Percentiles rank a stretch among this genome's conserved stretches.
These are phyloP conservation scores for Torulaspora gathmanii DNA, from an alignment of 805 yeast species.

Conservation along the genomic window DNA sequence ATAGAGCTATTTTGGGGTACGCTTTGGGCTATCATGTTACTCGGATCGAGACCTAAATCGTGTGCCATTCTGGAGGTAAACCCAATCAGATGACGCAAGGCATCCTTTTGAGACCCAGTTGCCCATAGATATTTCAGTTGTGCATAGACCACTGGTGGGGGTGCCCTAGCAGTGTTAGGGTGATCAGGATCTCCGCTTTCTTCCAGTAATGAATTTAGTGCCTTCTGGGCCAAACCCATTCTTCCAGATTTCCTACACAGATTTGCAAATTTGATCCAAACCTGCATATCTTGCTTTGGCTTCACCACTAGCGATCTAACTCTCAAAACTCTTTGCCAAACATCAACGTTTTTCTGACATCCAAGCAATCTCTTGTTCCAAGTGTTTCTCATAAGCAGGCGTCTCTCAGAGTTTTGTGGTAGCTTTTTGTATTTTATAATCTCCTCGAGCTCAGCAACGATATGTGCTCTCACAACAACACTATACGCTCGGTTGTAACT, in stretches of 20 bases:
- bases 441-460: conserved; percentile 95
- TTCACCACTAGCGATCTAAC: conserved; percentile 89
- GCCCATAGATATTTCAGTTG: conserved; percentile 98
- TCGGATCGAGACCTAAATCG: conserved; percentile 81
- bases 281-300: conserved; percentile 94
- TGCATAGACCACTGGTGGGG: conserved; percentile 96
- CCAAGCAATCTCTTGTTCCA: conserved; percentile 93
- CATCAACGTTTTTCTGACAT: conserved; percentile 94
- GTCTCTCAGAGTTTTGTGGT: conserved; percentile 77
- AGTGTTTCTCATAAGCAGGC: conserved; percentile 75
- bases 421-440: conserved; percentile 82
- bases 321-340: conserved; percentile 95
- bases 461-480: conserved; percentile 93
- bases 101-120: conserved; percentile 81
- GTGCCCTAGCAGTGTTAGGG: conserved; percentile 67
- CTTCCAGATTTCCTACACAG: conserved; percentile 92
- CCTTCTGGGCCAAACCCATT: conserved; percentile 85
- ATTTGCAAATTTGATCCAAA: conserved; percentile 98
- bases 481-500: conserved; percentile 95
- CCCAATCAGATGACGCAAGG: conserved; percentile 76
- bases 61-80: conserved; percentile 88
- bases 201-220: conserved; percentile 73
- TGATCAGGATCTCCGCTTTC: conserved; percentile 55
- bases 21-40: conserved; percentile 82
- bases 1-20: conserved; percentile 53